Base-by-base conservation (phyloP, 306 rosid genomes). In the Prosopis cineraria region DNA sequence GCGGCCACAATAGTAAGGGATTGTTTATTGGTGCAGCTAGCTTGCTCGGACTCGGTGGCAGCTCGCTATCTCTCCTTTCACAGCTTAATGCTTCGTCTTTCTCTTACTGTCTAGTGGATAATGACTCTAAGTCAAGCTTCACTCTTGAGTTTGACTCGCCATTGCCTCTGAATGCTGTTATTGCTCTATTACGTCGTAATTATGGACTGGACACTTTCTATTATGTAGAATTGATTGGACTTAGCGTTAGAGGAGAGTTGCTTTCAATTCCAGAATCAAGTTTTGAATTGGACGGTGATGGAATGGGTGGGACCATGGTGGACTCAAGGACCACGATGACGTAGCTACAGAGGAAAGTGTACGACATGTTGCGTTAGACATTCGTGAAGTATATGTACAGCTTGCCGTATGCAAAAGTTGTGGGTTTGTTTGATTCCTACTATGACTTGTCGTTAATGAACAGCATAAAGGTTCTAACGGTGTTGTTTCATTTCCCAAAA, bases 261-360 rank as follows among this genome's bases (percentile, higher is more conserved):
- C 94, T 91, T 6, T 74, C 88, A 10, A 68, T 91, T 74, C 85
- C 91, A 0, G 81, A 78, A 3, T 22, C 85, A 2, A 70, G 80
- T 9, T 93, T 93, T 19, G n/a, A 59, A 27, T 75, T 90, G 5
- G 91, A 86, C 50, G 33, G 41, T 1, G 29, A 25, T 7, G 91
- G 97, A 0, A 80, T 62, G 33, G 93, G 96, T 0, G 97, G 97
- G 0, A 82, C 88, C 10, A 89, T 94, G 3, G 59, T 94, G n/a
- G 97, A 94, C 67, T 94, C 96, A 47, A 93, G 97, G n/a, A 94
- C 96, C 79, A 91, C 96, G 44, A 92, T 94, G 75, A 90, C 90
- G 19, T 80, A 96, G 85, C 50, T 94, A 53, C 82, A 74, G 78
- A 83, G 80, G 14, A 90, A 83, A 34, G 79, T 81, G 5, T 91